Evolutionary conservation across 1,139 yeast species (phyloP).

Genomic region (Yamadazyma spencermartinsiae): DNA sequence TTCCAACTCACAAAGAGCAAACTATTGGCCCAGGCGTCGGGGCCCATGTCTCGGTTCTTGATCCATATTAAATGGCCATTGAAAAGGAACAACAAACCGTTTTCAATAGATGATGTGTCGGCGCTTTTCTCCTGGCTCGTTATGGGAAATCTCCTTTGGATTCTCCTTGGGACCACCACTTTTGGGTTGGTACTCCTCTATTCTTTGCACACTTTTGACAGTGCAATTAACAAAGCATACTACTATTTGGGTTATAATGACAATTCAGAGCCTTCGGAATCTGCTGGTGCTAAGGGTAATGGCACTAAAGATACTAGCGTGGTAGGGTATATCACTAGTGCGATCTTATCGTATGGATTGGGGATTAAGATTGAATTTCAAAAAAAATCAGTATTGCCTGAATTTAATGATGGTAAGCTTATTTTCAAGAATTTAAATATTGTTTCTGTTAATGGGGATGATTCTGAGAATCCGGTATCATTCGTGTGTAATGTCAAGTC

Average conservation of each 20-base stretch:
- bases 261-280: constrained; percentile 10
- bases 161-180: constrained; percentile 65
- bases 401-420: constrained; percentile 60
- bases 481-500: constrained; percentile 50
- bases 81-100: constrained; percentile 50
- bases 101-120: constrained; percentile 51
- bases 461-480: constrained; percentile 18
- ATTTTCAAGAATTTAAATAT: constrained; percentile 55
- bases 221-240: constrained; percentile 24
- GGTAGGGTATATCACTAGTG: constrained; percentile 35
- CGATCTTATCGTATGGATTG: constrained; percentile 41
- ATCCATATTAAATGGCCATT: constrained; percentile 61
- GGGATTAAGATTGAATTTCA: constrained; percentile 39
- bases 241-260: constrained; percentile 14
- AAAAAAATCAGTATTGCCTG: constrained; percentile 41
- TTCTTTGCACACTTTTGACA: constrained; percentile 44
- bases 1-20: constrained; percentile 31
- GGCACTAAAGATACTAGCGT: constrained; percentile 24
- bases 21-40: constrained; percentile 45
- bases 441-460: constrained; percentile 20
- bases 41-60: constrained; percentile 43
- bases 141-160: constrained; percentile 57
- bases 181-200: constrained; percentile 56
- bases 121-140: constrained; percentile 60
- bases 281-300: background rate